Base-by-base conservation (phyloP, 805 yeast genomes). In the Candida sithepensis region DNA sequence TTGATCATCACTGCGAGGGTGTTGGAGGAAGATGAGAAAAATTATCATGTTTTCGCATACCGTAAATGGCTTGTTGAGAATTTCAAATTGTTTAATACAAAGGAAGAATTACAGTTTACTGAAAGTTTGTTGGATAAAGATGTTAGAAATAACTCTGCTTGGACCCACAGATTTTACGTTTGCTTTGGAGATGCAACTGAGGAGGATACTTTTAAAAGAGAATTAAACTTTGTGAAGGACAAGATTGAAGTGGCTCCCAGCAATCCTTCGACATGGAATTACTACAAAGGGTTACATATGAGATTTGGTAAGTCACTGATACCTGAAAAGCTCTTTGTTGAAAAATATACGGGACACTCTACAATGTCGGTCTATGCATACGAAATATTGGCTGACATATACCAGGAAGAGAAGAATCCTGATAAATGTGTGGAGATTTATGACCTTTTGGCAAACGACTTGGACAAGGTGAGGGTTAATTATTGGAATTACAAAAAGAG, bases 41-140 rank as follows among this genome's bases (percentile, higher is more conserved):
- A 94, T 69, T 95, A 94, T 65, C 99, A 94, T 59, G 97, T 91
- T 5, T 94, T 99, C 98, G 79, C 96, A 1, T 88, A 90, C 57
- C 70, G 92, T 44, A 85, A 86, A 57, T 91, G 97, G 97, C 67
- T 88, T 20, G 84, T 85, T 9, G 71, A 74, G 33, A 71, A 71
- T 54, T 84, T 84, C 53, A 62, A 71, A 1, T 69, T 80, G 37
- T 82, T 68, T 55, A 66, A 70, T 38, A 58, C 57, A 22, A 58
- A 60, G 0, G 62, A 66, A 33, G 96, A 89, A 60, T 52, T 82
- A 14, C 60, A 58, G 5, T 85, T 78, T 59, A 74, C 79, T 0
- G 71, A 75, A 4, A 47, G 52, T 20, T 67, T 78, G 56, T 64
- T 92, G 3, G 64, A 65, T 2, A 59, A 68, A 8, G 99, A 94